phyloP scores from a whole-genome alignment of 2,329 filamentous ascomycete genomes.

The Talaromyces sp. region DNA sequence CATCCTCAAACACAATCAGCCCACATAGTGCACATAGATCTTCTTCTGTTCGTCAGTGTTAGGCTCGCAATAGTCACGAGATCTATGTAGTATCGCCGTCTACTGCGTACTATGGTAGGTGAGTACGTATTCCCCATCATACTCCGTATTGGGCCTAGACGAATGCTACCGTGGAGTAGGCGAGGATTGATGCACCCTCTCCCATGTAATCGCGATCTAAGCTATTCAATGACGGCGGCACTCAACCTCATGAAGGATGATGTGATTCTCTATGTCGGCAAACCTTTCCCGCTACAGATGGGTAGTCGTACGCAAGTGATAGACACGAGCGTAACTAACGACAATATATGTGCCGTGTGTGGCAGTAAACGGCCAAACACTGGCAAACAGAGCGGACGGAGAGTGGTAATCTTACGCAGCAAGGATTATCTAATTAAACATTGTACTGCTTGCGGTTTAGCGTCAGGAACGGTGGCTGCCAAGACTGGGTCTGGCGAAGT shows the following conservation, averaged over 20 bases:
- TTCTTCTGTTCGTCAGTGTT: background rate
- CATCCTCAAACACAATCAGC: background rate
- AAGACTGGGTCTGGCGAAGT: conserved; percentile 5
- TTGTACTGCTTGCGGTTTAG: conserved; percentile 8
- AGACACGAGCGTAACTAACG: background rate
- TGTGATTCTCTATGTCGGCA: background rate
- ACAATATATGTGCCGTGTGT: background rate
- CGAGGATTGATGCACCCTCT: background rate
- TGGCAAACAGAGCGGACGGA: background rate
- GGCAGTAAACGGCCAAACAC: background rate
- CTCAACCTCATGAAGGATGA: background rate
- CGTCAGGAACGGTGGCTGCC: conserved; percentile 14
- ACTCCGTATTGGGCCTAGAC: background rate
- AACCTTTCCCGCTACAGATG: background rate
- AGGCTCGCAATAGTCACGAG: background rate
- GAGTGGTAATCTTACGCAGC: background rate
- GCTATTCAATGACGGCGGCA: background rate
- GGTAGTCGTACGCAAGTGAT: background rate
- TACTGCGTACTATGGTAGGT: too few relatives aligned
- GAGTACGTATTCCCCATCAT: background rate
- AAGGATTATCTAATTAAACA: conserved; percentile 17
- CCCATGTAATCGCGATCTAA: background rate
- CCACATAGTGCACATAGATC: too few relatives aligned
- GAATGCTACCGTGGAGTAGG: background rate
- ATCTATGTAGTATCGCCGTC: background rate